phyloP scores from a whole-genome alignment of 345 rosid genomes.

The Euphorbia peplus region DNA sequence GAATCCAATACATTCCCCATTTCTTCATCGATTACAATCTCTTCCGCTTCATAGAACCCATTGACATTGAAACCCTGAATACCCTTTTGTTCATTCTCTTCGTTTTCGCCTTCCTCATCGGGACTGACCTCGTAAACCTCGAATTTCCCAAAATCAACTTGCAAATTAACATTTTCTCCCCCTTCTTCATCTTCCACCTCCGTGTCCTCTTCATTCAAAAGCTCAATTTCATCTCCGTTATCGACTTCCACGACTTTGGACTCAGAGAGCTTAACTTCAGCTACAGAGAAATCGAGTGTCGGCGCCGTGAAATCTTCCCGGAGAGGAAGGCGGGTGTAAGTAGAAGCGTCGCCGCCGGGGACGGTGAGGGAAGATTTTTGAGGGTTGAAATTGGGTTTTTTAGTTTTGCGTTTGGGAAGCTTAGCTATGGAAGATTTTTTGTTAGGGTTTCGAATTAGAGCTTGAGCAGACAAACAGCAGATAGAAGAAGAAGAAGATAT shows the following conservation, averaged over 20 bases:
- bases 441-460: conserved; percentile 39
- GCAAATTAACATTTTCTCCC: conserved; percentile 27
- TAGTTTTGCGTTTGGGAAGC: conserved; percentile 25
- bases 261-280: conserved; percentile 60
- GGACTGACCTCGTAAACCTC: conserved; percentile 50
- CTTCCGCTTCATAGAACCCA: conserved; percentile 8
- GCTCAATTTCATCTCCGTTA: conserved; percentile 16
- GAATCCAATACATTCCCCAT: conserved; percentile 28
- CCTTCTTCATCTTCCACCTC: conserved; percentile 37
- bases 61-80: conserved; percentile 29
- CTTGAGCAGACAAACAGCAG: conserved; percentile 50
- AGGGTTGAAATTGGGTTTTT: conserved; percentile 36
- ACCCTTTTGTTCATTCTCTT: conserved; percentile 25
- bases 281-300: conserved; percentile 7
- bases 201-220: conserved; percentile 20
- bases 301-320: conserved; percentile 50
- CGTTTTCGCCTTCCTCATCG: conserved; percentile 35
- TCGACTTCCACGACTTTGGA: conserved; percentile 36
- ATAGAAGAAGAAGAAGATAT: conserved; percentile 40
- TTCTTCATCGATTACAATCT: conserved; percentile 13
- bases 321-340: conserved; percentile 83
- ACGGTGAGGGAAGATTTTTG: conserved; percentile 31
- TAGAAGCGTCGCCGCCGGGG: conserved; percentile 69
- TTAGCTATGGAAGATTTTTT: not conserved
- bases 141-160: conserved; percentile 30